These are phyloP conservation scores for Wallacemonas sp. DNA, from an alignment of 208 protist genomes.

Conservation along the genomic window DNA sequence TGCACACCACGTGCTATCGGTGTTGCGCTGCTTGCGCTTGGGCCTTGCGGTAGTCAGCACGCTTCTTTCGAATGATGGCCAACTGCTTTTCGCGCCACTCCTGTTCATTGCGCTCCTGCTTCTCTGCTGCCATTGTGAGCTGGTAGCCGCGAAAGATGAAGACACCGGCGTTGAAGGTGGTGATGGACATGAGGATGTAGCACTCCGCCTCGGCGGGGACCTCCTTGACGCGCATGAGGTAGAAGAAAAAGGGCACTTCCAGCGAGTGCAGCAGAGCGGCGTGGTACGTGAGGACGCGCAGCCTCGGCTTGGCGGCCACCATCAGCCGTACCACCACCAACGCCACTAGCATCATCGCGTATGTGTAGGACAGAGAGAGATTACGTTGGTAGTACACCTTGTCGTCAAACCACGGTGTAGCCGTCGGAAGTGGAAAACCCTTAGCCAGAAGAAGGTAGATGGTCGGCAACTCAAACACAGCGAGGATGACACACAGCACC, in stretches of 20 bases:
- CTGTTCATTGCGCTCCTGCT: constrained; percentile 7
- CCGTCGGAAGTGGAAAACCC: constrained; percentile 12
- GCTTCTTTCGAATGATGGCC: constrained; percentile 28
- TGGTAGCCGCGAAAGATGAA: constrained; percentile 20
- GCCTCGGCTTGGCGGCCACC: constrained; percentile 28
- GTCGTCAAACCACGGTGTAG: constrained; percentile 49
- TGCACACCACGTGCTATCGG: constrained; percentile 1
- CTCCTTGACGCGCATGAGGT: constrained; percentile 25
- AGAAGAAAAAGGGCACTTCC: constrained; percentile 24
- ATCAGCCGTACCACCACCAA: constrained; percentile 31
- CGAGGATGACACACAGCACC: constrained; percentile 24
- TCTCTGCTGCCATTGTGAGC: constrained; percentile 6
- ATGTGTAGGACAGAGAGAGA: constrained; percentile 28
- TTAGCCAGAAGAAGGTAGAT: constrained; percentile 29
- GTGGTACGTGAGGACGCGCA: constrained; percentile 39
- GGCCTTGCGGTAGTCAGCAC: constrained; percentile 24
- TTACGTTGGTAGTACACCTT: constrained; percentile 23
- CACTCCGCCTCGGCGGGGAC: constrained; percentile 5
- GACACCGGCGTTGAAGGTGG: constrained; percentile 21
- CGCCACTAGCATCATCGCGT: constrained; percentile 28
- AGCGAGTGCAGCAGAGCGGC: constrained; percentile 34
- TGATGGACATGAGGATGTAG: constrained; percentile 25
- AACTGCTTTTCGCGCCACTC: constrained; percentile 26
- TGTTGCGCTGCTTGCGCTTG: constrained; percentile 17
- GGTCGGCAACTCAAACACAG: constrained; percentile 36